phyloP scores from a whole-genome alignment of 2,329 filamentous ascomycete genomes.

The Fusarium camptoceras region DNA sequence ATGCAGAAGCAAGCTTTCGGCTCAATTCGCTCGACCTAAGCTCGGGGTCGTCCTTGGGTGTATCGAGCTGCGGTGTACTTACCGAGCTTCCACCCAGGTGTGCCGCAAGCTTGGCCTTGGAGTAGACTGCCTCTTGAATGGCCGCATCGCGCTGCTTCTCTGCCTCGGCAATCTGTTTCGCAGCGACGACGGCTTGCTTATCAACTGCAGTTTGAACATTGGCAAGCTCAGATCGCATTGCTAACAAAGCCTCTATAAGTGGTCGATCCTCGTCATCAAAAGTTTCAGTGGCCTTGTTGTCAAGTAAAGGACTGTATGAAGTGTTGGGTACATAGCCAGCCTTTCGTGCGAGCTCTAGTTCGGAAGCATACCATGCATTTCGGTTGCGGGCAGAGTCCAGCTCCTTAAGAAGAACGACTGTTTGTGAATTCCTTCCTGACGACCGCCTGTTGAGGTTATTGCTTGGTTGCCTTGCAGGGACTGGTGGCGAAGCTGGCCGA shows the following conservation, averaged over 20 bases:
- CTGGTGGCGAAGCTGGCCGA: conserved; percentile 68
- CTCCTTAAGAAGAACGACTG: conserved; percentile 84
- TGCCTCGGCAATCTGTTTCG: conserved; percentile 90
- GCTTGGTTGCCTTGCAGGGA: conserved; percentile 67
- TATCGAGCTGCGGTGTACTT: conserved; percentile 69
- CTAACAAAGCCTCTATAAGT: conserved; percentile 88
- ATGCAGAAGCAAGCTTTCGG: conserved; percentile 82
- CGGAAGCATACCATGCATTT: conserved; percentile 97
- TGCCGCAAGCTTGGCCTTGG: conserved; percentile 90
- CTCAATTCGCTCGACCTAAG: conserved; percentile 74
- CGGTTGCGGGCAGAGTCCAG: conserved; percentile 85
- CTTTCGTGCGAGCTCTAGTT: conserved; percentile 90
- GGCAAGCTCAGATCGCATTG: conserved; percentile 88
- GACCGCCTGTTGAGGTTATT: conserved; percentile 70
- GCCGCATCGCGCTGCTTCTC: conserved; percentile 95
- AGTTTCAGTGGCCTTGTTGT: conserved; percentile 79
- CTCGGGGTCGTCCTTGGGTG: conserved; percentile 69
- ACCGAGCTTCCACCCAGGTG: conserved; percentile 73
- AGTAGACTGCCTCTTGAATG: conserved; percentile 94
- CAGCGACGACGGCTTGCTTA: conserved; percentile 85
- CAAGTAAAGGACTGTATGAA: conserved; percentile 77
- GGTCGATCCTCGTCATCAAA: conserved; percentile 94
- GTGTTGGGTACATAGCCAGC: conserved; percentile 83
- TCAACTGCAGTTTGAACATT: conserved; percentile 93
- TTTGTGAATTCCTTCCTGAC: conserved; percentile 71